A percentile compares a stretch with the other conserved stretches of the same genome.
Conservation (phyloP, 75 land plant genomes). For the Picea sitchensis region DNA sequence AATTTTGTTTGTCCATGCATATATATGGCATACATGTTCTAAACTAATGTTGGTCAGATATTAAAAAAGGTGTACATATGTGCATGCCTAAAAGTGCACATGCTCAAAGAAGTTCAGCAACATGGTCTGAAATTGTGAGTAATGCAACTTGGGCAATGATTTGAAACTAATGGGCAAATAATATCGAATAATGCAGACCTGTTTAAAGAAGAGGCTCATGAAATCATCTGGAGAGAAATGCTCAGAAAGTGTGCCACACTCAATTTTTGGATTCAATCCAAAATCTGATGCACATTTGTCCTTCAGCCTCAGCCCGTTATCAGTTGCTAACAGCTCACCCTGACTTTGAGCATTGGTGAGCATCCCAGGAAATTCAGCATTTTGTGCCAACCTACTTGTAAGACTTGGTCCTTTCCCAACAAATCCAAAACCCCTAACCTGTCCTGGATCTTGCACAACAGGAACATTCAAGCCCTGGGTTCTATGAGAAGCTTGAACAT, state of each 20-base stretch:
- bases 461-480: neutral
- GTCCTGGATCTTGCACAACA: neutral
- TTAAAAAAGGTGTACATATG: neutral
- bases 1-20: neutral
- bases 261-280: slow-evolving; percentile 6
- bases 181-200: slow-evolving; percentile 20
- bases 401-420: neutral
- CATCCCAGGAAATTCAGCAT: neutral
- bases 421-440: neutral
- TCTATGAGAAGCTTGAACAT: neutral
- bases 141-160: neutral
- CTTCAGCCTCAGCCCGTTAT: neutral
- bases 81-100: neutral
- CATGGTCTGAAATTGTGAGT: neutral
- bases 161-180: neutral
- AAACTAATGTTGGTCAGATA: neutral
- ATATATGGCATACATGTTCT: neutral
- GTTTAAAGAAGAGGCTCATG: slow-evolving; percentile 34
- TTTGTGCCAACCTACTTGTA: neutral
- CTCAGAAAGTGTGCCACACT: slow-evolving; percentile 6
- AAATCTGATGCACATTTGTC: neutral
- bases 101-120: neutral
- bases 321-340: neutral
- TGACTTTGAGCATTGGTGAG: neutral
- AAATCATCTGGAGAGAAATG: slow-evolving; percentile 40